Evolutionary conservation across 2,329 filamentous ascomycete genomes (phyloP).

Genomic region (Pestalotiopsis sp.): DNA sequence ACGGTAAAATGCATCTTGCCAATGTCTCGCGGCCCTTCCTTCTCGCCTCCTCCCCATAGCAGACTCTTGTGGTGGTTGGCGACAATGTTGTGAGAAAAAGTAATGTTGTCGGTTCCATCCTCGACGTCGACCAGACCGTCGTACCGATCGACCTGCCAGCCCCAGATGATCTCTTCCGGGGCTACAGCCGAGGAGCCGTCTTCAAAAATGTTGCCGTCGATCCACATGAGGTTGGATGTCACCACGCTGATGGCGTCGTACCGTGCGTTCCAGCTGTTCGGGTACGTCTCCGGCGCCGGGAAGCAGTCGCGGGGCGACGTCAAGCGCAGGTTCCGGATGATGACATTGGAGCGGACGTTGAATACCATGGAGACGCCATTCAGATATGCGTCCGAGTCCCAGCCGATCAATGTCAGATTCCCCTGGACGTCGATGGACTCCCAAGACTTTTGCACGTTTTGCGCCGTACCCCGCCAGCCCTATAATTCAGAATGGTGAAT

Average conservation of each 20-base stretch:
- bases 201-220: conserved; percentile 23
- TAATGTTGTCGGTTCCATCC: conserved; percentile 23
- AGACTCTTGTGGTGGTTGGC: conserved; percentile 26
- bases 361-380: conserved; percentile 22
- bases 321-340: conserved; percentile 23
- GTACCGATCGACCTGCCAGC: conserved; percentile 23
- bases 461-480: conserved; percentile 23
- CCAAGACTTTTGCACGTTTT: conserved; percentile 23
- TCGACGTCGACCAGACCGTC: conserved; percentile 25
- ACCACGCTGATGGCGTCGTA: conserved; percentile 24
- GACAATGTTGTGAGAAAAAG: conserved; percentile 25
- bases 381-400: conserved; percentile 20
- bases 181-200: conserved; percentile 17
- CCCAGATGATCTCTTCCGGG: conserved; percentile 21
- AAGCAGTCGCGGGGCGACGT: conserved; percentile 23
- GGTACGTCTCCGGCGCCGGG: conserved; percentile 22
- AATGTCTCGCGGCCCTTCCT: conserved; percentile 20
- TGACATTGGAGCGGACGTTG: conserved; percentile 22
- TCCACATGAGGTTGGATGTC: conserved; percentile 20
- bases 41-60: conserved; percentile 25
- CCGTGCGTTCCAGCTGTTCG: conserved; percentile 22
- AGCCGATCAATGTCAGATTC: conserved; percentile 23
- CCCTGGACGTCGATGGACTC: conserved; percentile 23
- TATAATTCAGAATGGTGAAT: not conserved
- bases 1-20: conserved; percentile 25